Evolutionary conservation across 2,329 filamentous ascomycete species (phyloP), one percentile per base, ranked within the genome.

Genomic region (Neoscytalidium dimidiatum): DNA sequence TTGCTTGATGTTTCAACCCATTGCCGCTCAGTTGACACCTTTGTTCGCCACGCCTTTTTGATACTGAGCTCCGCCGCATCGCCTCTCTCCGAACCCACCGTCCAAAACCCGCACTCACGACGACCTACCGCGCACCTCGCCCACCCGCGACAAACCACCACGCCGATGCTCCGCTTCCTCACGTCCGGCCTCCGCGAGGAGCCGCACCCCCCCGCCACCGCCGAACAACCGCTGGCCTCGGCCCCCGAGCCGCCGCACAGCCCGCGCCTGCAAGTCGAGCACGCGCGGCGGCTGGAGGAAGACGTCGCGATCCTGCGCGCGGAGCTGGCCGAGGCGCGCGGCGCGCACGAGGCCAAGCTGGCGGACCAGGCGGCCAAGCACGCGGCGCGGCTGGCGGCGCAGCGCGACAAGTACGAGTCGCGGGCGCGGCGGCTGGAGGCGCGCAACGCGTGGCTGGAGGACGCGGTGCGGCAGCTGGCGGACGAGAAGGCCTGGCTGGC

Each of bases 251-350:
- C 49, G 14, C 62, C 62, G 17, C 29, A 29, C 38, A 57, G 51
- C 38, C 62, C 62, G 19, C 62, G 62, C 19, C 62, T 64, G 11
- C 62, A 58, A 19, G 43, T 64, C 41, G 52, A 56, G 41, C 52
- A 64, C 52, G 43, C 62, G 21, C 62, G 52, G 6, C 51, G 31
- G 1, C 62, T 64, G 8, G 62, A 64, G n/a, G 62, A 64, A 35
- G 43, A 56, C 4, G n/a, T 63, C 8, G 61, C 48, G 7, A 52
- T 63, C 26, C 33, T 53, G 23, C 61, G 61, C 26, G 35, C 33
- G 2, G 61, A 63, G n/a, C 33, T 63, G 0, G 33, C 61, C 2
- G n/a, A 28, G 7, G 33, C 52, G 21, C 48, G 48, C 4, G 17
- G 23, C 13, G 14, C n/a, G 2, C 35, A 63, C 35, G 48, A 53